These are phyloP conservation scores for Hypomontagnella submonticulosa DNA, from an alignment of 495 filamentous ascomycete species.

Conservation along the genomic window DNA sequence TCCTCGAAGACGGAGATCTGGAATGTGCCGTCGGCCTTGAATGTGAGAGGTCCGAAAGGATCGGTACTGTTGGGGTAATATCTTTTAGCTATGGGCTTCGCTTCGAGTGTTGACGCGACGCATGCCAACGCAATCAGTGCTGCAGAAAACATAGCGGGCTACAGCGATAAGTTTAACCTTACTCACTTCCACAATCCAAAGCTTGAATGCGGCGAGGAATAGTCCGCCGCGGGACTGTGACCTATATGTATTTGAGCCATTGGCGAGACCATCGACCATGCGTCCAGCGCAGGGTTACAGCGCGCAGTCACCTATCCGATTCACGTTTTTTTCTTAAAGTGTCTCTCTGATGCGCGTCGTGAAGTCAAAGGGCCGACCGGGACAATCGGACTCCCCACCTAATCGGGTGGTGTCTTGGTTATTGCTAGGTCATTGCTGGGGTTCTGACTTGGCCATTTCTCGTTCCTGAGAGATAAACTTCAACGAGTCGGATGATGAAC, in stretches of 20 bases:
- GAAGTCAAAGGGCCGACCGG: constrained; percentile 8
- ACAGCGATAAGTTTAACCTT: constrained; percentile 1
- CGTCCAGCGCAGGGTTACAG: constrained; percentile 27
- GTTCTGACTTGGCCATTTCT: neutral
- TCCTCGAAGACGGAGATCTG: constrained; percentile 72
- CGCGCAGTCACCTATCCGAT: constrained; percentile 23
- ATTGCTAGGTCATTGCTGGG: neutral
- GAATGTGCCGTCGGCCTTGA: constrained; percentile 53
- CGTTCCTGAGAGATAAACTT: constrained; percentile 15
- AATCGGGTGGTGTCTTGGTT: constrained; percentile 7
- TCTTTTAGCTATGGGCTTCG: constrained; percentile 28
- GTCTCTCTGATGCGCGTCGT: neutral
- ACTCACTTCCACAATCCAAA: constrained; percentile 26
- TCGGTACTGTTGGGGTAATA: constrained; percentile 20
- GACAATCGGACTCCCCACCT: constrained; percentile 6
- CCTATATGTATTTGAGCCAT: constrained; percentile 49
- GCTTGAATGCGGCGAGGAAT: constrained; percentile 5
- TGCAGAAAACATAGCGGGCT: constrained; percentile 14
- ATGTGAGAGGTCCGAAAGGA: constrained; percentile 50
- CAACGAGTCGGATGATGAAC: constrained; percentile 31
- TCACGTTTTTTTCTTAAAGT: constrained; percentile 9
- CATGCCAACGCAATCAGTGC: constrained; percentile 9
- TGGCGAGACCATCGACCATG: neutral
- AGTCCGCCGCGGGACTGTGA: constrained; percentile 18
- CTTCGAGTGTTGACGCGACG: constrained; percentile 16